These are phyloP conservation scores for Atkinsonella texensis DNA, from an alignment of 2,329 filamentous ascomycete species.

Conservation along the genomic window DNA sequence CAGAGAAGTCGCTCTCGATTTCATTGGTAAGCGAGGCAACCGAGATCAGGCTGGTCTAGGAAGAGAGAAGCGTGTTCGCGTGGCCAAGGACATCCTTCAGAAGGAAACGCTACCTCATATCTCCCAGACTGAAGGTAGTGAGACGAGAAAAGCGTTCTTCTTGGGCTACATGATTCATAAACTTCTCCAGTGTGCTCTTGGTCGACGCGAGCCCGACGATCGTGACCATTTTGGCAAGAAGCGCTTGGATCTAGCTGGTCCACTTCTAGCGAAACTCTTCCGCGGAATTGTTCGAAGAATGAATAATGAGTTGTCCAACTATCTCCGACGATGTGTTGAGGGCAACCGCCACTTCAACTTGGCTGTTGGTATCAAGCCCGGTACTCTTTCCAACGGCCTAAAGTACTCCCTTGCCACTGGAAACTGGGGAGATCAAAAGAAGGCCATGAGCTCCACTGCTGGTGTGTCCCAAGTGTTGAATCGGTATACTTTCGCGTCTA, in stretches of 20 bases:
- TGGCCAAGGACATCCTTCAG: conserved; percentile 87
- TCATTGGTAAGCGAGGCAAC: conserved; percentile 85
- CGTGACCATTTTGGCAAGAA: conserved; percentile 99
- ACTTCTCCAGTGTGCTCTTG: conserved; percentile 83
- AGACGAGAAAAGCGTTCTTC: conserved; percentile 96
- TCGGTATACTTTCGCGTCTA: conserved; percentile 94
- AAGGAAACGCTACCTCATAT: conserved; percentile 97
- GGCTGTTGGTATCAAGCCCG: conserved; percentile 79
- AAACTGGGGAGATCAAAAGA: conserved; percentile 99
- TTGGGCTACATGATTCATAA: conserved; percentile 98
- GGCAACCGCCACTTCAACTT: conserved; percentile 81
- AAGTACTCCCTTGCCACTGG: conserved; percentile 96
- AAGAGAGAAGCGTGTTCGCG: conserved; percentile 78
- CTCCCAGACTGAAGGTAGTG: conserved; percentile 85
- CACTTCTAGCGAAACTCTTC: conserved; percentile 92
- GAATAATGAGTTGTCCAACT: conserved; percentile 80
- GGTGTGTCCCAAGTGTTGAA: conserved; percentile 98
- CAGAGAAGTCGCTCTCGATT: conserved; percentile 85
- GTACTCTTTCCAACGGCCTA: conserved; percentile 82
- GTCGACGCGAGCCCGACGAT: conserved; percentile 87
- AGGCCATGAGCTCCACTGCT: conserved; percentile 85
- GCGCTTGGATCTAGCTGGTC: conserved; percentile 87
- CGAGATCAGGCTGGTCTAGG: conserved; percentile 47
- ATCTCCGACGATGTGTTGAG: conserved; percentile 87
- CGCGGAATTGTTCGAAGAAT: conserved; percentile 82